Evolutionary conservation across 352 stramenopile species (phyloP).

Genomic region (Peronospora belbahrii): DNA sequence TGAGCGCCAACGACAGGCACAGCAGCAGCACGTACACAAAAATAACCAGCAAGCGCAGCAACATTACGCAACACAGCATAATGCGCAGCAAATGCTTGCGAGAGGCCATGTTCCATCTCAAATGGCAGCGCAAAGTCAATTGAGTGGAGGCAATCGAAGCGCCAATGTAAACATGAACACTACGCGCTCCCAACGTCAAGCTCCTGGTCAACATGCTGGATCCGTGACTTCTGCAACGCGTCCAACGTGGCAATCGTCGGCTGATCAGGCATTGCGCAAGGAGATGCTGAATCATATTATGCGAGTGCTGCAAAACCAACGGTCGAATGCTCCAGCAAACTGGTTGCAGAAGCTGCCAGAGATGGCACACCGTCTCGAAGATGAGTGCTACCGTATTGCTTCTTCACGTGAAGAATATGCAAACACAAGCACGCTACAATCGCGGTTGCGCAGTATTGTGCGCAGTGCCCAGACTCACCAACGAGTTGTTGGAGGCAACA

Average conservation of each 20-base stretch:
- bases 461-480: slow-evolving; percentile 65
- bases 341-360: slow-evolving; percentile 96
- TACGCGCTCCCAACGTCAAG: slow-evolving; percentile 19
- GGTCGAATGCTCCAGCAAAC: slow-evolving; percentile 92
- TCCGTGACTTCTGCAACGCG: slow-evolving; percentile 12
- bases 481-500: slow-evolving; percentile 31
- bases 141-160: slow-evolving; percentile 18
- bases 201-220: slow-evolving; percentile 7
- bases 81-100: slow-evolving; percentile 34
- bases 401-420: slow-evolving; percentile 90
- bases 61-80: slow-evolving; percentile 29
- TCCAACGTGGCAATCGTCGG: slow-evolving; percentile 59
- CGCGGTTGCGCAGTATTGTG: slow-evolving; percentile 92
- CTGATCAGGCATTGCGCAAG: slow-evolving; percentile 65
- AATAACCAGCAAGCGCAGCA: slow-evolving; percentile 22
- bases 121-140: slow-evolving; percentile 26
- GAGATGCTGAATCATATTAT: slow-evolving; percentile 90
- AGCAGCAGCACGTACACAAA: slow-evolving; percentile 29
- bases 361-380: slow-evolving; percentile 96
- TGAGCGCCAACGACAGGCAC: slow-evolving; percentile 24
- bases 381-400: slow-evolving; percentile 92
- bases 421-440: slow-evolving; percentile 91
- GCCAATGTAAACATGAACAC: slow-evolving; percentile 10
- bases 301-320: slow-evolving; percentile 91
- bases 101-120: slow-evolving; percentile 16